Conservation (phyloP, 352 stramenopile species). For the Globisporangium acanthophoron region DNA sequence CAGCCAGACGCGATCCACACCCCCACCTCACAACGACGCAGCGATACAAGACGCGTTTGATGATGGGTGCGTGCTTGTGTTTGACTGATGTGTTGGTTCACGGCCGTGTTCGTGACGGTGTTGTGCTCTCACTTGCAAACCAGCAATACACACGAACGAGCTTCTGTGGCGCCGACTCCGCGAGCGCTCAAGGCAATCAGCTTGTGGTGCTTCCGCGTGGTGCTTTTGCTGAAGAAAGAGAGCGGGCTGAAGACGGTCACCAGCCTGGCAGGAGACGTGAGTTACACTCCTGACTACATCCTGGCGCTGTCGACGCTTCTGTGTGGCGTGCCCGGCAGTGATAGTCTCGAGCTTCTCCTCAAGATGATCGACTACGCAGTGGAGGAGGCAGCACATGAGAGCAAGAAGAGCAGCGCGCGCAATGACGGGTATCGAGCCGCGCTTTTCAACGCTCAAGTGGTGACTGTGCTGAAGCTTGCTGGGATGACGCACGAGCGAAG, state of each 20-base stretch:
- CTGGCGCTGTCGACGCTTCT: conserved; percentile 53
- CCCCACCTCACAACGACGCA: not conserved
- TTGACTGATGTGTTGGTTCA: not conserved
- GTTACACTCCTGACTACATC: conserved; percentile 65
- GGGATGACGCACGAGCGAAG: conserved; percentile 48
- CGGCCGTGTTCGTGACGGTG: not conserved
- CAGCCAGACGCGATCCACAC: conserved; percentile 3
- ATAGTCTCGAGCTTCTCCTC: conserved; percentile 52
- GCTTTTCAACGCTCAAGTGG: conserved; percentile 50
- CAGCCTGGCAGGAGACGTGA: conserved; percentile 30
- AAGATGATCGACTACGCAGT: conserved; percentile 49
- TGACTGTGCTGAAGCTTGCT: conserved; percentile 37
- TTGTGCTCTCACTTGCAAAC: not conserved
- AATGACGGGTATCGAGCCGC: conserved; percentile 21
- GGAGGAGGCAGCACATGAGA: conserved; percentile 26
- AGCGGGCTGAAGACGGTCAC: conserved; percentile 54
- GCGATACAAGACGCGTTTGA: conserved; percentile 25
- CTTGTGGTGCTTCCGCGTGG: conserved; percentile 68
- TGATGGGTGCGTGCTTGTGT: conserved; percentile 23
- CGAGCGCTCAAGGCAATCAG: conserved; percentile 32
- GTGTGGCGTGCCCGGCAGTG: conserved; percentile 43
- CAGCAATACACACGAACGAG: not conserved
- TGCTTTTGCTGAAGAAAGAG: conserved; percentile 77
- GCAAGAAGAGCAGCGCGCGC: conserved; percentile 14
- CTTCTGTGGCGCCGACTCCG: not conserved